Percentiles rank a stretch among this genome's conserved stretches.
These are phyloP conservation scores for Hyphopichia wangnamkhiaoensis DNA, from an alignment of 1,139 yeast species.

Conservation along the genomic window DNA sequence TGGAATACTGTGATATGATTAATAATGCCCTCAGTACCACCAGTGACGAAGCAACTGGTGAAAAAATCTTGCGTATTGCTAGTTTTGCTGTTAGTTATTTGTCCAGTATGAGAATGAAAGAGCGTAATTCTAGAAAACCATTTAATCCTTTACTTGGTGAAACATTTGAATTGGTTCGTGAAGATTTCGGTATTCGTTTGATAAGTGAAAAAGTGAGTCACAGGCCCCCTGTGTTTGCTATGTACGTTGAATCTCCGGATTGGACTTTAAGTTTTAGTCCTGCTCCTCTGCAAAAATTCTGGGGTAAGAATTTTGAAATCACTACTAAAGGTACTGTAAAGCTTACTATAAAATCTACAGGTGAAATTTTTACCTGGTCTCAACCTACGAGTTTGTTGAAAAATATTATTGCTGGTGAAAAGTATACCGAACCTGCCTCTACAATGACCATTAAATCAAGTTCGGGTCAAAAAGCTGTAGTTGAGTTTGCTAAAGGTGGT, in stretches of 20 bases:
- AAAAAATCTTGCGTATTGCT: slow-evolving; percentile 69
- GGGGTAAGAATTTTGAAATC: slow-evolving; percentile 93
- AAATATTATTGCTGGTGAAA: slow-evolving; percentile 91
- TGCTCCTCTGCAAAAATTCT: slow-evolving; percentile 83
- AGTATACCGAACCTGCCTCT: slow-evolving; percentile 87
- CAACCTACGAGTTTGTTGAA: slow-evolving; percentile 84
- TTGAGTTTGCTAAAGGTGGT: slow-evolving; percentile 69
- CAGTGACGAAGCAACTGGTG: slow-evolving; percentile 46
- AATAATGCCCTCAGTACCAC: slow-evolving; percentile 55
- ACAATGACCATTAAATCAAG: slow-evolving; percentile 67
- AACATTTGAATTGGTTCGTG: slow-evolving; percentile 80
- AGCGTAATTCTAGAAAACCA: slow-evolving; percentile 80
- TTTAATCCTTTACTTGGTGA: slow-evolving; percentile 91
- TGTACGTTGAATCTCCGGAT: slow-evolving; percentile 65
- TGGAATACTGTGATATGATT: slow-evolving; percentile 73
- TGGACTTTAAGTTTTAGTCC: slow-evolving; percentile 83
- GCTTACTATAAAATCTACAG: slow-evolving; percentile 57
- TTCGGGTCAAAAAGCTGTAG: slow-evolving; percentile 64
- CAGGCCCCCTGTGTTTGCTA: slow-evolving; percentile 80
- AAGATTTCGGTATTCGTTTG: slow-evolving; percentile 68
- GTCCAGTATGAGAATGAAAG: slow-evolving; percentile 70
- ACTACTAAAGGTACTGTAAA: slow-evolving; percentile 69
- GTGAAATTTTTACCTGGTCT: slow-evolving; percentile 74
- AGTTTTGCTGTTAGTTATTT: slow-evolving; percentile 79
- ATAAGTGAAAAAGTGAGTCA: slow-evolving; percentile 80